Evolutionary conservation across 257 asterid genomes (phyloP), one percentile per base, ranked within the genome.

Genomic region (Mentha longifolia): DNA sequence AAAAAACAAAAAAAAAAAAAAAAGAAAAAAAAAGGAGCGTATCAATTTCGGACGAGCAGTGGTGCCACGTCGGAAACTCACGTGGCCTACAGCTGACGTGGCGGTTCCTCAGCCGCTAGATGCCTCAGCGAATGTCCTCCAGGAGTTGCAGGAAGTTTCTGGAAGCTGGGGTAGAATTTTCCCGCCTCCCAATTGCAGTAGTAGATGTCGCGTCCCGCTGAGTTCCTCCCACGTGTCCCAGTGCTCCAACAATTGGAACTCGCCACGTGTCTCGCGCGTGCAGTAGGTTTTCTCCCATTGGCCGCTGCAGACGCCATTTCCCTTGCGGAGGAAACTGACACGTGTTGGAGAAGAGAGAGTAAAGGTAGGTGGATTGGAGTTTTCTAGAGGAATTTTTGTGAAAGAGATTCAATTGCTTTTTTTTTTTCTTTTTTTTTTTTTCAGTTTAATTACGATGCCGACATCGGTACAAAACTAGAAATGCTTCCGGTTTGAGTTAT

Each of bases 91-190:
- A 3, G 1, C 3, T 67, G 81, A 85, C 84, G 87, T 85, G 94
- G 79, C 81, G 28, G 19, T 3, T 20, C 6, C 0, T 45, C 41
- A 65, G 55, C 87, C 87, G 82, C 79, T 20, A 77, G 74, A 65
- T 78, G 20, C 4, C 2, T 43, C 19, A 47, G 57, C 41, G 39
- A 79, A 71, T 87, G 65, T 73, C 42, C 52, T 54, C 89, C 93
- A 87, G 80, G 68, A 74, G 73, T 81, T 55, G 15, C 67, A 64
- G 65, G 88, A 85, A 81, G 82, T 74, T 85, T 87, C 92, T 78
- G 85, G 90, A 85, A 85, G 80, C 61, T 37, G 39, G 42, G n/a
- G 60, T 57, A 43, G 78, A 72, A 70, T 22, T 51, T 79, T 80
- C 78, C 61, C 81, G 73, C 78, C 77, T 41, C 46, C 70, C 76